A percentile compares a stretch with the other conserved stretches of the same genome.
These are phyloP conservation scores for Lepraria neglecta DNA, from an alignment of 495 filamentous ascomycete genomes.

Conservation along the genomic window DNA sequence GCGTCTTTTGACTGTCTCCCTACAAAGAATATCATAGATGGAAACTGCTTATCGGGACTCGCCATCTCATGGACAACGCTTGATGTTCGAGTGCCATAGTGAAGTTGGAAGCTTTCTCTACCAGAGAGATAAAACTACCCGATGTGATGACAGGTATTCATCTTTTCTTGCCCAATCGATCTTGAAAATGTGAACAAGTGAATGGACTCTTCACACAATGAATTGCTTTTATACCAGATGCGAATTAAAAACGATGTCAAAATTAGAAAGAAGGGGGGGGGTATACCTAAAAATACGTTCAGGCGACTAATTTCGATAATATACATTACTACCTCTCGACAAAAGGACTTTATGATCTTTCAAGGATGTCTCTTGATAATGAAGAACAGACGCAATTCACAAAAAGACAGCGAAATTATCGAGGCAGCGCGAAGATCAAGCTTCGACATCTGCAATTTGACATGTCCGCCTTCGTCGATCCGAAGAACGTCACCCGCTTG, in stretches of 20 bases:
- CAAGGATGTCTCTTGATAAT: background rate
- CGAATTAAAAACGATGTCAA: too few species aligned
- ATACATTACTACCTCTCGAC: background rate
- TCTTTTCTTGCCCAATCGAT: background rate
- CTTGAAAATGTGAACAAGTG: too few species aligned
- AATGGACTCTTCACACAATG: too few species aligned
- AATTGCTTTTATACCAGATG: too few species aligned
- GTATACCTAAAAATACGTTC: too few species aligned
- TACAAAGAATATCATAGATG: constrained; percentile 28
- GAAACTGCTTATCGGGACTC: constrained; percentile 23
- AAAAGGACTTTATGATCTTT: background rate
- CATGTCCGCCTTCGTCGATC: background rate
- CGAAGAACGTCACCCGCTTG: constrained; percentile 7
- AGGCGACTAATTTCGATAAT: background rate
- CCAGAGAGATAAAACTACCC: constrained; percentile 8
- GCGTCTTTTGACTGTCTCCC: constrained; percentile 26
- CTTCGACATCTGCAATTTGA: background rate
- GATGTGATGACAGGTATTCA: constrained; percentile 10
- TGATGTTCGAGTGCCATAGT: background rate
- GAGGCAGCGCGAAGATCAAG: constrained; percentile 4
- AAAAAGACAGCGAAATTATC: background rate
- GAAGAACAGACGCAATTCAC: background rate
- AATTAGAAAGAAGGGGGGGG: too few species aligned
- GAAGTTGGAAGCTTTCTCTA: constrained; percentile 2
- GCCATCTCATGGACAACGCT: constrained; percentile 18